These are phyloP conservation scores for Salix udensis DNA, from an alignment of 345 rosid genomes.

Conservation along the genomic window DNA sequence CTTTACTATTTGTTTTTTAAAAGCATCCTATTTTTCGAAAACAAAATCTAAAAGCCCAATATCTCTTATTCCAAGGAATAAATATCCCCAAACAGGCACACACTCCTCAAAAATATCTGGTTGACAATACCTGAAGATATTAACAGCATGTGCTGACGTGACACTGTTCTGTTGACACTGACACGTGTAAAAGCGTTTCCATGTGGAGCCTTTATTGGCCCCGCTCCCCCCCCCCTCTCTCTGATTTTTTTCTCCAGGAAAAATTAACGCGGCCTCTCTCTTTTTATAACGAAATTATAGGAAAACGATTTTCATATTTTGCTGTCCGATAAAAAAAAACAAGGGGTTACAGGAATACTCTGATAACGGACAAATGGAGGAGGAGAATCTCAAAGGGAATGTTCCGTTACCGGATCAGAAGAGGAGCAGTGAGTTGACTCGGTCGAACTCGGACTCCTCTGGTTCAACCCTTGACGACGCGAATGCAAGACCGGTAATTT, in stretches of 20 bases:
- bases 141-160: conserved; percentile 38
- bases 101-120: conserved; percentile 13
- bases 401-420: conserved; percentile 32
- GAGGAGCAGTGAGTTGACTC: conserved; percentile 28
- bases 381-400: conserved; percentile 20
- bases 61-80: too few species aligned
- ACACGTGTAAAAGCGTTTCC: conserved; percentile 67
- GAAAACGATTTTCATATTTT: conserved; percentile 7
- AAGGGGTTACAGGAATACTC: not conserved
- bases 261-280: not conserved
- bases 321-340: not conserved
- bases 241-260: not conserved
- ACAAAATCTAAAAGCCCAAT: too few species aligned
- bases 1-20: too few species aligned
- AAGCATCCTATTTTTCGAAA: too few species aligned
- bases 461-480: conserved; percentile 32
- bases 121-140: conserved; percentile 34
- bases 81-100: too few species aligned
- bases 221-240: not conserved
- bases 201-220: conserved; percentile 44
- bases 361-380: not conserved
- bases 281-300: not conserved
- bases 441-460: conserved; percentile 38
- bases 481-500: conserved; percentile 29
- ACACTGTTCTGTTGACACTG: conserved; percentile 7